Conservation (phyloP, 2,329 filamentous ascomycete genomes). For the Fusarium solani-melongenae region DNA sequence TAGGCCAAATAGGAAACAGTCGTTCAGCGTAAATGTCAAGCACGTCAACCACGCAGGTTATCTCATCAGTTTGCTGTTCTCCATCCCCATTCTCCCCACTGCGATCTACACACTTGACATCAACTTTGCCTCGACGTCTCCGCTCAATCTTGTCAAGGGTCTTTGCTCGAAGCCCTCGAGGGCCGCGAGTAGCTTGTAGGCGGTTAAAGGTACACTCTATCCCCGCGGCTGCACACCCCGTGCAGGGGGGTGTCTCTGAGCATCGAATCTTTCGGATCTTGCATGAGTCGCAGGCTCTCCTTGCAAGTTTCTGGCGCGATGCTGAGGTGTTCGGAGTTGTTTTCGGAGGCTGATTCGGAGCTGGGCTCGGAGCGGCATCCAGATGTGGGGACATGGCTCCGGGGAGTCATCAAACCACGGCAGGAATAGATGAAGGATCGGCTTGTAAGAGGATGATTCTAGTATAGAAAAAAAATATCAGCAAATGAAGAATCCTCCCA, state of each 20-base stretch:
- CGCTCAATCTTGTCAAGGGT: slow-evolving; percentile 55
- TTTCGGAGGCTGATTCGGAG: slow-evolving; percentile 25
- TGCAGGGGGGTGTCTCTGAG: slow-evolving; percentile 59
- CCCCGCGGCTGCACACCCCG: slow-evolving; percentile 55
- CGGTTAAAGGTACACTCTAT: slow-evolving; percentile 64
- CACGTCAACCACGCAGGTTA: slow-evolving; percentile 42
- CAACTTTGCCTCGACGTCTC: slow-evolving; percentile 25
- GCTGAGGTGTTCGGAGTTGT: slow-evolving; percentile 23
- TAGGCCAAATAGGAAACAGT: slow-evolving; percentile 64
- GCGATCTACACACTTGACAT: background rate
- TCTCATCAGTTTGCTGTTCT: slow-evolving; percentile 23
- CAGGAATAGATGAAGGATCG: background rate
- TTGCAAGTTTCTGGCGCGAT: slow-evolving; percentile 35
- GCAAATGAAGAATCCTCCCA: slow-evolving; percentile 11
- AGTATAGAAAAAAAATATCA: background rate
- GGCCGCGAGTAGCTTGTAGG: slow-evolving; percentile 56
- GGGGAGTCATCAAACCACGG: background rate
- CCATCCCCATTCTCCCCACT: slow-evolving; percentile 16
- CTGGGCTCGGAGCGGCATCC: slow-evolving; percentile 10
- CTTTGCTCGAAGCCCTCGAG: slow-evolving; percentile 57
- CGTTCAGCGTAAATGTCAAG: slow-evolving; percentile 61
- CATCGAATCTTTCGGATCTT: slow-evolving; percentile 65
- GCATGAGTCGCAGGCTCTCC: slow-evolving; percentile 61
- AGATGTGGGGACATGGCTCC: slow-evolving; percentile 32
- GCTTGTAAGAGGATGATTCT: background rate